Percentiles rank a stretch among this genome's conserved stretches.
These are phyloP conservation scores for Patellifolia procumbens DNA, from an alignment of 179 eudicot genomes.

Conservation along the genomic window DNA sequence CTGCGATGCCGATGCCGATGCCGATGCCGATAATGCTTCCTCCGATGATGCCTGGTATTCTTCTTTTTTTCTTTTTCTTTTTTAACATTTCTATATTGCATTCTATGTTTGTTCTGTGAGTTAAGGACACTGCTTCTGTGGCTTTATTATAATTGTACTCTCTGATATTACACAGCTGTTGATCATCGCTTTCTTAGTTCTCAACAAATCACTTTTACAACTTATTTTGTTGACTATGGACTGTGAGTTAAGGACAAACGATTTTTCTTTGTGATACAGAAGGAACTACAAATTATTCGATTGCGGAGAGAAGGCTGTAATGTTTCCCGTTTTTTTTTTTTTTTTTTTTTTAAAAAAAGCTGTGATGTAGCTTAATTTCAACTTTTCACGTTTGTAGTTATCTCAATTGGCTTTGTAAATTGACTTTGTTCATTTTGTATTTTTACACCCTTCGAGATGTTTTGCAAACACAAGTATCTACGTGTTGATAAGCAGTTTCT, in stretches of 20 bases:
- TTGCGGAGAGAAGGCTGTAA: neutral
- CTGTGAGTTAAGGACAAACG: too few species aligned
- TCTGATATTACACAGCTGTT: too few species aligned
- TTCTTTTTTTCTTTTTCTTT: neutral
- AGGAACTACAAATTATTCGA: too few species aligned
- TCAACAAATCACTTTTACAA: too few species aligned
- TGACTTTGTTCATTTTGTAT: neutral
- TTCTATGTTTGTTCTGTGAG: neutral
- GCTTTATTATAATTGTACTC: too few species aligned
- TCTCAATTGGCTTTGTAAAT: neutral
- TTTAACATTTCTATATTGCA: neutral
- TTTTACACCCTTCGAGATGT: neutral
- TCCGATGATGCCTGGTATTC: conserved; percentile 72
- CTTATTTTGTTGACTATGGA: too few species aligned
- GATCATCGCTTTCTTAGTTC: too few species aligned
- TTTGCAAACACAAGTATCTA: neutral
- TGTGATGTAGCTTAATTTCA: neutral
- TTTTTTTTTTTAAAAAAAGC: neutral
- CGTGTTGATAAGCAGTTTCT: too few species aligned
- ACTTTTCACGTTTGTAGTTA: neutral
- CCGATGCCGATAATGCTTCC: conserved; percentile 41
- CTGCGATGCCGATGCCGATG: conserved; percentile 33
- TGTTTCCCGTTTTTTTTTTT: neutral
- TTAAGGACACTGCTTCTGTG: neutral
- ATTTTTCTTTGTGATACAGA: too few species aligned